Conservation (phyloP, 306 rosid species). For the Clitoria ternatea region DNA sequence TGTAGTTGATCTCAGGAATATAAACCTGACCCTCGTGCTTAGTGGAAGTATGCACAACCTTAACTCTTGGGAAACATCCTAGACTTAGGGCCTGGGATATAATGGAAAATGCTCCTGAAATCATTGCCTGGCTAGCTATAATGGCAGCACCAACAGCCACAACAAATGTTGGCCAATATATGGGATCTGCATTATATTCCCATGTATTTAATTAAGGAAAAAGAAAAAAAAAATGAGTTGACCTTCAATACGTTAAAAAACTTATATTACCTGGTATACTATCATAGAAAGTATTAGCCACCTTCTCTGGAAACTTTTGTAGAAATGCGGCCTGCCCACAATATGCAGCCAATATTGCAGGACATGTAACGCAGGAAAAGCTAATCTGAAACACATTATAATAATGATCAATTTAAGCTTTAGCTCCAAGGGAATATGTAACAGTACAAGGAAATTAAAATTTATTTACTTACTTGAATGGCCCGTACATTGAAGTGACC, state of each 20-base stretch:
- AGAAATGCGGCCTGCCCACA: slow-evolving; percentile 44
- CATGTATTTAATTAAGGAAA: neutral
- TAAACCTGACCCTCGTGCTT: slow-evolving; percentile 77
- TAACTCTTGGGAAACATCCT: slow-evolving; percentile 82
- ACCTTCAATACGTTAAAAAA: too few relatives aligned
- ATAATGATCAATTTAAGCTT: neutral
- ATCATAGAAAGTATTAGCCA: slow-evolving; percentile 29
- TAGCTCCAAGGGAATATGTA: too few relatives aligned
- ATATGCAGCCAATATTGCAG: slow-evolving; percentile 32
- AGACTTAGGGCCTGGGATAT: slow-evolving; percentile 61
- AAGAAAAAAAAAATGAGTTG: neutral
- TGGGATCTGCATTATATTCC: slow-evolving; percentile 34
- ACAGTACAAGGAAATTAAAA: slow-evolving; percentile 36
- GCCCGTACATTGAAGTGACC: slow-evolving; percentile 77
- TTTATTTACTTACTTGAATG: slow-evolving; percentile 51
- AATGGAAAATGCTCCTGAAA: slow-evolving; percentile 78
- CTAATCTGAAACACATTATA: slow-evolving; percentile 33
- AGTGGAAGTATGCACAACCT: slow-evolving; percentile 68
- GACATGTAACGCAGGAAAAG: slow-evolving; percentile 33
- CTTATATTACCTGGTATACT: slow-evolving; percentile 46
- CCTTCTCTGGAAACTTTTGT: slow-evolving; percentile 26
- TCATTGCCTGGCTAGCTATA: slow-evolving; percentile 91
- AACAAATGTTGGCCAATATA: slow-evolving; percentile 88
- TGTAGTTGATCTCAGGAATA: slow-evolving; percentile 73
- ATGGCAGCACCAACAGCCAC: slow-evolving; percentile 74